Evolutionary conservation across 371 early-diverging fungal genomes (phyloP).

Genomic region (Saksenaea oblongispora): DNA sequence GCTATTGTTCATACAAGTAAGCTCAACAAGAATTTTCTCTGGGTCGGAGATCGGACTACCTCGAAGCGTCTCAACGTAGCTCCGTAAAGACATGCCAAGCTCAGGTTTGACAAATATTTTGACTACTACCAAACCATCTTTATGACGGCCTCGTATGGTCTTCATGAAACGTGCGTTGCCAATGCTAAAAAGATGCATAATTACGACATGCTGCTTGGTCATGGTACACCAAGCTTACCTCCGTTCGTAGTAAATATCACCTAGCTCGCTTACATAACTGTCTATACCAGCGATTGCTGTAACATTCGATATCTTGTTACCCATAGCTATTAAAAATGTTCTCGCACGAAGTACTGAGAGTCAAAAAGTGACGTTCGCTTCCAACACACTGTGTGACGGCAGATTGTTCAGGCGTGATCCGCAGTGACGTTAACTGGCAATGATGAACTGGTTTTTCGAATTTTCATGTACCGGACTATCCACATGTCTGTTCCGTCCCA

Average conservation of each 20-base stretch:
- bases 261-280: slow-evolving; percentile 71
- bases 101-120: slow-evolving; percentile 93
- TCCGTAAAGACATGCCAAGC: slow-evolving; percentile 59
- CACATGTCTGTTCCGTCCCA: too few relatives aligned
- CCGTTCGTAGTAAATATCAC: slow-evolving; percentile 72
- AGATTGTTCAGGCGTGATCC: too few relatives aligned
- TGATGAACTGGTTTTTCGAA: too few relatives aligned
- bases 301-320: slow-evolving; percentile 68
- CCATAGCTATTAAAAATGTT: slow-evolving; percentile 41
- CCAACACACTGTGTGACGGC: too few relatives aligned
- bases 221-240: slow-evolving; percentile 45
- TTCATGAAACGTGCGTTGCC: slow-evolving; percentile 94
- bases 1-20: slow-evolving; percentile 31
- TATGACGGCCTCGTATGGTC: slow-evolving; percentile 81
- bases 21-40: not conserved
- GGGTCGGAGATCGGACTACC: slow-evolving; percentile 34
- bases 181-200: slow-evolving; percentile 50
- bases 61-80: slow-evolving; percentile 60
- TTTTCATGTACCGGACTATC: too few relatives aligned
- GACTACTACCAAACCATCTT: slow-evolving; percentile 80
- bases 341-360: too few relatives aligned
- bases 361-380: too few relatives aligned
- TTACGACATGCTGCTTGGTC: too few relatives aligned
- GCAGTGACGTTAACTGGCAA: too few relatives aligned
- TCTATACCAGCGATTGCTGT: slow-evolving; percentile 70